These are phyloP conservation scores for Chlamydomonas schloesseri DNA, from an alignment of 139 green algal genomes.

Conservation along the genomic window DNA sequence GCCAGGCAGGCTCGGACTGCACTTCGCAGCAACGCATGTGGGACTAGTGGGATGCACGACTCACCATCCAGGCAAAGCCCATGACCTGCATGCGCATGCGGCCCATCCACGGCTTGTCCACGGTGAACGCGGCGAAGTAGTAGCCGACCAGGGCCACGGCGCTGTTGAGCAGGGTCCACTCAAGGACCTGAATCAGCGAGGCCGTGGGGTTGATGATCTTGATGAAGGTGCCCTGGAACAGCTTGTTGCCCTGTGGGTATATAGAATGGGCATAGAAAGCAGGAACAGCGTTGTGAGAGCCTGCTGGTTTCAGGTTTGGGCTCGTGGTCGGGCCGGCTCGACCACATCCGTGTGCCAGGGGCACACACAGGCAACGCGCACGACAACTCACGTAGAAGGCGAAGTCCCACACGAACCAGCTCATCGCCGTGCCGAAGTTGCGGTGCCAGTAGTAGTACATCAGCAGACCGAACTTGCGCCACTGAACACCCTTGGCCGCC, in stretches of 20 bases:
- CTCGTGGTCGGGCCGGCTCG: no score
- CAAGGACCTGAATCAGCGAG: conserved; percentile 60
- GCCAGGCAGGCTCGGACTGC: no score
- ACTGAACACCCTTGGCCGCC: background rate
- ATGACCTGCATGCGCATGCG: conserved; percentile 62
- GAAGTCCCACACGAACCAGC: conserved; percentile 69
- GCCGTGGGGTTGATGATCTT: conserved; percentile 53
- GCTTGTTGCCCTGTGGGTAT: background rate
- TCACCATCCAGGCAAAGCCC: conserved; percentile 35
- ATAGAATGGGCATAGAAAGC: no score
- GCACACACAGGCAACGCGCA: no score
- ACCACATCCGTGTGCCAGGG: no score
- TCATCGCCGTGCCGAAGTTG: conserved; percentile 37
- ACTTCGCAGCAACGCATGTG: no score
- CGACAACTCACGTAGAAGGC: conserved; percentile 70
- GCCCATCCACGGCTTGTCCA: conserved; percentile 73
- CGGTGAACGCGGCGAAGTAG: conserved; percentile 69
- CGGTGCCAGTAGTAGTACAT: conserved; percentile 51
- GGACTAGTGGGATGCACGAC: no score
- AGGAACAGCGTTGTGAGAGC: no score
- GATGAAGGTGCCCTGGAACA: background rate
- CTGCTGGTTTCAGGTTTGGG: no score
- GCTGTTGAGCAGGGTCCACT: conserved; percentile 83
- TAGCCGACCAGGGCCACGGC: conserved; percentile 77
- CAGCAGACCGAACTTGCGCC: conserved; percentile 40